phyloP scores from a whole-genome alignment of 768 basidiomycete genomes.

The Cystofilobasidium capitatum region DNA sequence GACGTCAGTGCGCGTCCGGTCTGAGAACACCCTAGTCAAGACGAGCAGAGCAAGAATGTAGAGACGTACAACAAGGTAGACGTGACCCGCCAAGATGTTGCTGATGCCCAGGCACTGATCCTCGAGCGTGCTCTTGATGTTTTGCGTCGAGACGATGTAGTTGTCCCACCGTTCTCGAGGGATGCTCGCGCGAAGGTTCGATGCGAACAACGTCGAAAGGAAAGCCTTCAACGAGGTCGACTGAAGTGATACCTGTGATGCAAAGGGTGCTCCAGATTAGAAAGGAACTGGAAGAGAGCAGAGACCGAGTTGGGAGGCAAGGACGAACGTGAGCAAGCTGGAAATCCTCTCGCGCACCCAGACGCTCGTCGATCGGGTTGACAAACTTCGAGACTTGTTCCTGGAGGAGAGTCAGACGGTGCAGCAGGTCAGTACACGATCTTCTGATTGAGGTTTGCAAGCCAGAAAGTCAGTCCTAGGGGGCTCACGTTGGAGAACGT shows the following conservation, averaged over 20 bases:
- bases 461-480: no score
- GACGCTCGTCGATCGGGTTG: background rate
- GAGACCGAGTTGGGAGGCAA: background rate
- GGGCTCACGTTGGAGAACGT: background rate
- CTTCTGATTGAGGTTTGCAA: no score
- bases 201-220: conserved; percentile 11
- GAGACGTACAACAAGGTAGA: conserved; percentile 11
- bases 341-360: conserved; percentile 7
- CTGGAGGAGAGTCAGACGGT: background rate
- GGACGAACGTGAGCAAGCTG: conserved; percentile 7
- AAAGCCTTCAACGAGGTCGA: conserved; percentile 8
- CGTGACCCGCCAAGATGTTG: conserved; percentile 15
- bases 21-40: no score
- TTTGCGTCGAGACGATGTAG: conserved; percentile 17
- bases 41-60: background rate
- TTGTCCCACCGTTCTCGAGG: conserved; percentile 1
- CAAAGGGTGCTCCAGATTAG: background rate
- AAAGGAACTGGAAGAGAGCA: background rate
- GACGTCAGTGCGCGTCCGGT: no score
- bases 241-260: conserved; percentile 9
- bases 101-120: conserved; percentile 8
- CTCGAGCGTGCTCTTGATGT: conserved; percentile 7
- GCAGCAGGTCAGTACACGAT: background rate
- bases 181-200: conserved; percentile 3
- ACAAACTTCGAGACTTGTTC: background rate